Percentiles rank a stretch among this genome's conserved stretches.
Conservation (phyloP, 75 land plant species). For the Gnetum montanum region DNA sequence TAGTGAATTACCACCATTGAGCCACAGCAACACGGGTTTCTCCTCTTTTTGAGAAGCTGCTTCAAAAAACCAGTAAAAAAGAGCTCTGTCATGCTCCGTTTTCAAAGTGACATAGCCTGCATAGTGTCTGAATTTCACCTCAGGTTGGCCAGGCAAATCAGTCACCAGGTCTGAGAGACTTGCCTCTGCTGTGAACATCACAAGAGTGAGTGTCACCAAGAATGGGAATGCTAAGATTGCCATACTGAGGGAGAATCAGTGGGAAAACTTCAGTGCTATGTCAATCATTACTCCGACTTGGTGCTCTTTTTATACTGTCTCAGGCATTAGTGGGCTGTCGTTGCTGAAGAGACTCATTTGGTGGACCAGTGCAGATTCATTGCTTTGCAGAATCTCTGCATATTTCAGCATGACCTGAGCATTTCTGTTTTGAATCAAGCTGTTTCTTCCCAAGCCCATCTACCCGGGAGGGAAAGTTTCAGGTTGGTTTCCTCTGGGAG, state of each 20-base stretch:
- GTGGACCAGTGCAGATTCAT: neutral
- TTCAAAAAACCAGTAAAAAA: constrained; percentile 88
- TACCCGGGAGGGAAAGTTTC: too few species aligned
- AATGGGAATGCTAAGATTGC: neutral
- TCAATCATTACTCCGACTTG: neutral
- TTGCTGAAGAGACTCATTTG: neutral
- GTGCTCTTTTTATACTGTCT: neutral
- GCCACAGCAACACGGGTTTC: constrained; percentile 70
- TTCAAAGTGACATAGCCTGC: constrained; percentile 75
- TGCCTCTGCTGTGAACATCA: neutral
- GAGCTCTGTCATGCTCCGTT: constrained; percentile 51
- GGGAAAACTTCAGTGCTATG: neutral
- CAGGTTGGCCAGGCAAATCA: constrained; percentile 63
- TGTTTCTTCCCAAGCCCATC: too few species aligned
- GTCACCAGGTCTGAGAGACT: constrained; percentile 8
- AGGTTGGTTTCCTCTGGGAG: too few species aligned
- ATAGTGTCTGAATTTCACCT: constrained; percentile 58
- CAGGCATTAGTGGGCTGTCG: neutral
- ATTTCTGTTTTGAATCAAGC: neutral
- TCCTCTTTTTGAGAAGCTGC: constrained; percentile 27
- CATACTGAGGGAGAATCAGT: neutral
- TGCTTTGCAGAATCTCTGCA: too few species aligned
- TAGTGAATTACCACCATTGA: constrained; percentile 63
- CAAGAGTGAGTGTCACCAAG: neutral
- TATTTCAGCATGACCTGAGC: neutral